These are phyloP conservation scores for Didymella sp. DNA, from an alignment of 2,329 filamentous ascomycete genomes.

Conservation along the genomic window DNA sequence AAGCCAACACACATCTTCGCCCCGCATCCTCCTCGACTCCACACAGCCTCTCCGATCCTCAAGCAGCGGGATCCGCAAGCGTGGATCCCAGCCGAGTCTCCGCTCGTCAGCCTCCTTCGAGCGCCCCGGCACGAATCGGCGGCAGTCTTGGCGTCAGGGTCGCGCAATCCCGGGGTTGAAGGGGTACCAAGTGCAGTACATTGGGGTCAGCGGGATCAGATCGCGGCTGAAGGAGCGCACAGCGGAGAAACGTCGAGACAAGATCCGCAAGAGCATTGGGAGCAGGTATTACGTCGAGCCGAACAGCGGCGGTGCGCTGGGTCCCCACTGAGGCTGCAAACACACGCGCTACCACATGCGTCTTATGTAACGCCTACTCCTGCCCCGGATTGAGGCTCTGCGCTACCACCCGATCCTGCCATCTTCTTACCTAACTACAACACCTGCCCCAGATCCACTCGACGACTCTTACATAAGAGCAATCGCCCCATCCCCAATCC, in stretches of 20 bases:
- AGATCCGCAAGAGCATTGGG: constrained; percentile 63
- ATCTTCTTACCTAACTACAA: neutral
- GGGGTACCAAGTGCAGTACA: constrained; percentile 59
- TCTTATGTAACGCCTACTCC: neutral
- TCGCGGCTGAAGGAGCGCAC: constrained; percentile 56
- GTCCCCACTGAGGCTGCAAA: constrained; percentile 11
- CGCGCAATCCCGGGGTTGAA: constrained; percentile 51
- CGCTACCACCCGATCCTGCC: neutral
- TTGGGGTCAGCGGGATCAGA: constrained; percentile 59
- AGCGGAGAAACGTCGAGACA: constrained; percentile 61
- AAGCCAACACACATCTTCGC: constrained; percentile 22
- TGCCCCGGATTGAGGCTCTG: neutral
- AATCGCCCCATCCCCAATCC: constrained; percentile 6
- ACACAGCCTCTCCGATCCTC: constrained; percentile 28
- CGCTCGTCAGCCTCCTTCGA: constrained; percentile 27
- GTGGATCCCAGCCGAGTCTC: constrained; percentile 28
- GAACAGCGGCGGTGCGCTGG: constrained; percentile 6
- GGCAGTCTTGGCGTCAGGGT: constrained; percentile 40
- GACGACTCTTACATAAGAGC: neutral
- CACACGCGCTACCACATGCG: neutral
- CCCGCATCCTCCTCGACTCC: constrained; percentile 38
- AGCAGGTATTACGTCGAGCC: constrained; percentile 49
- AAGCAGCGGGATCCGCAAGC: constrained; percentile 35
- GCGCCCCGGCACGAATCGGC: constrained; percentile 9
- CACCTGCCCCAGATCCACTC: neutral